A percentile compares a stretch with the other conserved stretches of the same genome.
phyloP scores from a whole-genome alignment of 208 protist genomes.

The Strigomonas culicis region DNA sequence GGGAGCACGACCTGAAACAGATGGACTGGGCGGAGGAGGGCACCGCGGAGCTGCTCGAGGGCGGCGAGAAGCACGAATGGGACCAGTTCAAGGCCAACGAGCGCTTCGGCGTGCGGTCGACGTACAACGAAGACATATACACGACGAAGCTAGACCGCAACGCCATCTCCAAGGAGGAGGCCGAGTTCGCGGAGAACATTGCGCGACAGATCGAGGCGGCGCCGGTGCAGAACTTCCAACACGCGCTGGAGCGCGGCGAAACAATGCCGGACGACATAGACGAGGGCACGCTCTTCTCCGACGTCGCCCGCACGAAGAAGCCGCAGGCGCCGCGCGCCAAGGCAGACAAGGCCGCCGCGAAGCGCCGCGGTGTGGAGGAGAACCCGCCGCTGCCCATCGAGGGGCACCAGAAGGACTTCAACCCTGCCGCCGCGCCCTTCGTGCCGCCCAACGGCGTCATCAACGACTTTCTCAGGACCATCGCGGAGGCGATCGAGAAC shows the following conservation, averaged over 20 bases:
- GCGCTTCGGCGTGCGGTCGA: conserved; percentile 75
- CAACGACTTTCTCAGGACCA: conserved; percentile 19
- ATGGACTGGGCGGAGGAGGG: conserved; percentile 70
- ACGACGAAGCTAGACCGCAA: conserved; percentile 85
- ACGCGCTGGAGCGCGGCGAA: conserved; percentile 68
- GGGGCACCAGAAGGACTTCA: neutral
- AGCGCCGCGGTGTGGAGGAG: neutral
- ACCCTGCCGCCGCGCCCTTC: conserved; percentile 1
- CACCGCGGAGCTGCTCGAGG: conserved; percentile 58
- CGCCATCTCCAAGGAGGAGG: conserved; percentile 70
- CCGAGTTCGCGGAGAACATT: conserved; percentile 54
- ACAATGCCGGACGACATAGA: conserved; percentile 42
- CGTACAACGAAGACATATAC: conserved; percentile 85
- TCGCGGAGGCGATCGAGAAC: conserved; percentile 20
- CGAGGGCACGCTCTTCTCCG: conserved; percentile 79
- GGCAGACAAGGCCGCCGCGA: conserved; percentile 13
- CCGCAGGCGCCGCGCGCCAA: conserved; percentile 17
- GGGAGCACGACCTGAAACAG: conserved; percentile 57
- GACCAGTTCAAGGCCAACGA: conserved; percentile 90
- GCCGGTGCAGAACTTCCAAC: conserved; percentile 49
- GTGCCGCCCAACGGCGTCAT: neutral
- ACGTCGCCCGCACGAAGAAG: conserved; percentile 42
- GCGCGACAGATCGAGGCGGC: conserved; percentile 77
- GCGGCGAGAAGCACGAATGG: conserved; percentile 49
- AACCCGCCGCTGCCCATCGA: neutral